Evolutionary conservation across 257 asterid genomes (phyloP).

Genomic region (Nicotiana obtusifolia): DNA sequence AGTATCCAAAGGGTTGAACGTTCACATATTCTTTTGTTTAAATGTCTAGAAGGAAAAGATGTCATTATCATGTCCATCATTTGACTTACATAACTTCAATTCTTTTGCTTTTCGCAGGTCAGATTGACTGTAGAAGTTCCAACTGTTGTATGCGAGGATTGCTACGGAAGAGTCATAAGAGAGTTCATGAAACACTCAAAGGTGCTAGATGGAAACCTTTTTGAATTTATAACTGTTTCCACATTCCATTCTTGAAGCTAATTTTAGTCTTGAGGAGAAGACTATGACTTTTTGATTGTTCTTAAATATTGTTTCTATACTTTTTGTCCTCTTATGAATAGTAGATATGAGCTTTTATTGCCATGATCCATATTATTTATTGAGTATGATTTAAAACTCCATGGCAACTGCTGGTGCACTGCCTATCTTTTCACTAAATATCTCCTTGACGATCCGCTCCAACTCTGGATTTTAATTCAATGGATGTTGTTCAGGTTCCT

Average conservation of each 20-base stretch:
- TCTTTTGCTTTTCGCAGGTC: conserved; percentile 35
- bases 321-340: background rate
- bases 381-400: background rate
- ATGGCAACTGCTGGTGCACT: background rate
- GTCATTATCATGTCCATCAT: background rate
- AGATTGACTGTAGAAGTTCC: conserved; percentile 89
- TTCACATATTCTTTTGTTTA: background rate
- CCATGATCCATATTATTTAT: background rate
- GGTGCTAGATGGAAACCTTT: conserved; percentile 27
- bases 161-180: conserved; percentile 49
- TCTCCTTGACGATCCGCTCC: background rate
- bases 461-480: background rate
- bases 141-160: conserved; percentile 71
- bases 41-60: background rate
- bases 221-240: background rate
- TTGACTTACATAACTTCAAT: background rate
- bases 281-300: background rate
- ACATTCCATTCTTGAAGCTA: background rate
- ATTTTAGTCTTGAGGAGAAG: background rate
- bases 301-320: background rate
- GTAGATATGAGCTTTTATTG: background rate
- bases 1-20: background rate
- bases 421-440: background rate
- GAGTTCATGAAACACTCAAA: conserved; percentile 67
- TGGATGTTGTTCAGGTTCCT: conserved; percentile 51